Evolutionary conservation across 441 rosid genomes (phyloP).

Genomic region (Populus tomentosa): DNA sequence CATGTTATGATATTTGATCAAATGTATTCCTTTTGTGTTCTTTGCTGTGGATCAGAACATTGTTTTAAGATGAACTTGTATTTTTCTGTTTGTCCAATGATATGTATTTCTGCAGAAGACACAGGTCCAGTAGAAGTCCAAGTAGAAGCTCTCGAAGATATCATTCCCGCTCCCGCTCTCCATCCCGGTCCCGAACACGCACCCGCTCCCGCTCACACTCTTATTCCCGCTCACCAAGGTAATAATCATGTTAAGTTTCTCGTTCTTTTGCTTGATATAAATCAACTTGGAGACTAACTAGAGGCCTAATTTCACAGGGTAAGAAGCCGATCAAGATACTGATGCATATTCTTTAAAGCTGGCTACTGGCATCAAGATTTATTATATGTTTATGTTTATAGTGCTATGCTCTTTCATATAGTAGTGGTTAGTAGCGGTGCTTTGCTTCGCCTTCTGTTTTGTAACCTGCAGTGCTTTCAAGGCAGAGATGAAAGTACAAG

Average conservation of each 20-base stretch:
- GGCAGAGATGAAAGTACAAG: background rate
- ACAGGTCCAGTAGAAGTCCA: conserved; percentile 49
- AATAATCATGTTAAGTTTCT: background rate
- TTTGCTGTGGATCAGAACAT: background rate
- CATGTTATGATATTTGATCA: background rate
- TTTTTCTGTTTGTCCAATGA: conserved; percentile 4
- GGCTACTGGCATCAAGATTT: background rate
- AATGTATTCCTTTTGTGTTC: background rate
- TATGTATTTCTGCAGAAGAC: conserved; percentile 35
- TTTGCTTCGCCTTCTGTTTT: background rate
- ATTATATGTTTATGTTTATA: background rate
- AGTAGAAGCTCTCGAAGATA: conserved; percentile 54
- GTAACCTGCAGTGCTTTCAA: background rate
- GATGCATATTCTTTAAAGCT: conserved; percentile 11
- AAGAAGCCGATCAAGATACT: conserved; percentile 68
- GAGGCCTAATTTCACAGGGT: conserved; percentile 36
- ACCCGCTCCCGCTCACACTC: conserved; percentile 20
- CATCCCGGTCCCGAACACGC: conserved; percentile 38
- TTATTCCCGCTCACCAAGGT: conserved; percentile 71
- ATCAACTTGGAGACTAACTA: conserved; percentile 8
- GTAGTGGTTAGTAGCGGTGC: background rate
- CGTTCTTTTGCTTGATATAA: background rate
- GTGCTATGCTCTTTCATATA: background rate
- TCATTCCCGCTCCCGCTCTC: conserved; percentile 47
- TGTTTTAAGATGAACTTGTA: background rate